Conservation (phyloP, 2,329 filamentous ascomycete genomes). For the Alternaria ventricosa region DNA sequence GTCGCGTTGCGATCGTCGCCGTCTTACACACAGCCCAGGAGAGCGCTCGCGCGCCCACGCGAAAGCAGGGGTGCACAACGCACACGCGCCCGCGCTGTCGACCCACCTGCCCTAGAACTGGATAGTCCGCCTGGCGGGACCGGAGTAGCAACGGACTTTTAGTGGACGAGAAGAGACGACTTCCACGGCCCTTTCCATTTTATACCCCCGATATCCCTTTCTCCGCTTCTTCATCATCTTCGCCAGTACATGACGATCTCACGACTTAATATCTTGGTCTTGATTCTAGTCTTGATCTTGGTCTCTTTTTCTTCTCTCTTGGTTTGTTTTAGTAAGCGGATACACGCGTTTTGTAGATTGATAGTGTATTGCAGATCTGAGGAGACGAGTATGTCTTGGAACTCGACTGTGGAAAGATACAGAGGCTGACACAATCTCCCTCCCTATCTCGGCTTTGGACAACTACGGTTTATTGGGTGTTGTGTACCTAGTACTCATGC, state of each 20-base stretch:
- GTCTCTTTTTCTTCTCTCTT: not conserved
- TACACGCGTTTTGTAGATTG: slow-evolving; percentile 13
- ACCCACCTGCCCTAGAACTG: slow-evolving; percentile 1
- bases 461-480: not conserved
- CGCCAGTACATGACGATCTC: slow-evolving; percentile 26
- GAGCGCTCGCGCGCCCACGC: slow-evolving; percentile 1
- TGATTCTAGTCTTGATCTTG: slow-evolving; percentile 2
- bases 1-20: not conserved
- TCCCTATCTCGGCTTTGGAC: not conserved
- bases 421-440: not conserved
- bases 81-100: slow-evolving; percentile 3
- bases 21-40: not conserved
- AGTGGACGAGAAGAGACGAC: slow-evolving; percentile 10
- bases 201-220: slow-evolving; percentile 39
- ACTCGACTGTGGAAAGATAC: slow-evolving; percentile 6
- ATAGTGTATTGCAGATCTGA: slow-evolving; percentile 4
- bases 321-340: slow-evolving; percentile 8
- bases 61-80: not conserved
- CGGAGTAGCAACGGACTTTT: slow-evolving; percentile 3
- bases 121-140: not conserved
- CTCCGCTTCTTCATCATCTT: slow-evolving; percentile 23
- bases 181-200: slow-evolving; percentile 24
- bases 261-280: slow-evolving; percentile 24
- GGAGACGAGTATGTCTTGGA: slow-evolving; percentile 7
- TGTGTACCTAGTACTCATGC: not conserved